Base-by-base conservation (phyloP, 2,329 filamentous ascomycete genomes). In the Pyrenophora graminea region DNA sequence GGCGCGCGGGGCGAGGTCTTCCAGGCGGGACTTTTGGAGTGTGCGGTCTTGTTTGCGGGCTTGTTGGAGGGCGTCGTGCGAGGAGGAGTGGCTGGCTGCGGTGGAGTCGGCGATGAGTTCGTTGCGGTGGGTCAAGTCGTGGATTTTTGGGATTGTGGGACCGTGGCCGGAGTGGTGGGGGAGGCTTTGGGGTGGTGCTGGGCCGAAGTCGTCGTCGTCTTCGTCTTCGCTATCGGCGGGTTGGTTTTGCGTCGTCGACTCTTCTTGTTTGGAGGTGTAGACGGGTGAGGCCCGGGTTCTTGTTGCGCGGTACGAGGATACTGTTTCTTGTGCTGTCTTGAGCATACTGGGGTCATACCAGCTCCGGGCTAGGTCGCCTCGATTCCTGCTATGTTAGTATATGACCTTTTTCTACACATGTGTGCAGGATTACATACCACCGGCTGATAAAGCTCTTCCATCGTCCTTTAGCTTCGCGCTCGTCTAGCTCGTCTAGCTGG, bases 381-480 rank as follows among this genome's bases (percentile, higher is more conserved):
- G 84, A 77, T 99, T 99, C 85, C 85, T 88, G 71, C 65, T 73
- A 51, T 72, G 77, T 85, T 71, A 85, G 79, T 61, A 58, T 8
- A 2, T 10, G 12, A 31, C 18, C 12, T 4, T 2, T 31, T 7
- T 8, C 0, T 2, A 8, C 10, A 12, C 13, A 9, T 5, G 1
- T n/a, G 2, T 3, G 9, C 23, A 43, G 30, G 23, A 6, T 13
- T 33, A 19, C 77, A 74, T 81, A 88, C 93, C 94, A 99, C 79
- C 91, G 93, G 3, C 83, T 80, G 10, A 93, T 72, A 66, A 97
- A 99, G 70, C 91, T 93, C 80, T 96, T 96, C 91, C 93, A 99
- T 48, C 93, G 80, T 1, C 92, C 91, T 58, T 82, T 87, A 1
- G 86, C 75, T 70, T 97, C 92, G n/a, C 83, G 81, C 56, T 90